Conservation (phyloP, 306 rosid genomes). For the Cicer judaicum region DNA sequence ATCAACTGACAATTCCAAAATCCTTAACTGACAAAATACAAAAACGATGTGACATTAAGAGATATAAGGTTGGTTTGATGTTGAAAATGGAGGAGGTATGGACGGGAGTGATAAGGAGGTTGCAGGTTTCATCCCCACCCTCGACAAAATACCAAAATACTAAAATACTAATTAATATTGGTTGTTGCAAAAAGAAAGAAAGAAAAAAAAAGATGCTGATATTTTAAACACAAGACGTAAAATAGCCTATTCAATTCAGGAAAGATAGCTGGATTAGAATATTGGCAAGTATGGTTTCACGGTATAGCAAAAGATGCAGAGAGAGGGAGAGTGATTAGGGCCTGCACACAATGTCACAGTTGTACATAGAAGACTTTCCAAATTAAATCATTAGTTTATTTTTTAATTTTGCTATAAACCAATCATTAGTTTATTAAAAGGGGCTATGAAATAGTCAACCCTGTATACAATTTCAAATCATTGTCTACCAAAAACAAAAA, state of each 20-base stretch:
- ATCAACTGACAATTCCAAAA: conserved; percentile 26
- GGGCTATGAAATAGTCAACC: conserved; percentile 21
- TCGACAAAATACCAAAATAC: too few relatives aligned
- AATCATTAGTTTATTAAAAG: conserved; percentile 9
- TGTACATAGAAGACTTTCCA: not conserved
- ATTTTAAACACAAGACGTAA: not conserved
- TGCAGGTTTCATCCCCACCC: too few relatives aligned
- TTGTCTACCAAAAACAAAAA: too few relatives aligned
- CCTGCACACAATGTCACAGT: not conserved
- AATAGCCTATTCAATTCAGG: conserved; percentile 5
- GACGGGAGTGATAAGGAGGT: too few relatives aligned
- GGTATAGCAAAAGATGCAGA: not conserved
- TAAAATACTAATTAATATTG: too few relatives aligned
- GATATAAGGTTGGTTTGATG: too few relatives aligned
- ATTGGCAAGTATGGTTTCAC: not conserved
- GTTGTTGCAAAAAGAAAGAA: too few relatives aligned
- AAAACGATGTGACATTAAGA: not conserved
- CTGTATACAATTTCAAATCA: not conserved
- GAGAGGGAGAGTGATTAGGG: not conserved
- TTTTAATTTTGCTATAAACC: too few relatives aligned
- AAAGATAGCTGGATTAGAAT: conserved; percentile 17
- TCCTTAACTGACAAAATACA: conserved; percentile 20
- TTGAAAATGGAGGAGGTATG: rapidly evolving
- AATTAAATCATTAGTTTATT: conserved; percentile 4
- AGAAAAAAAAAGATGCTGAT: too few relatives aligned